Evolutionary conservation across 768 basidiomycete species (phyloP).

Genomic region (Megacollybia marginata): DNA sequence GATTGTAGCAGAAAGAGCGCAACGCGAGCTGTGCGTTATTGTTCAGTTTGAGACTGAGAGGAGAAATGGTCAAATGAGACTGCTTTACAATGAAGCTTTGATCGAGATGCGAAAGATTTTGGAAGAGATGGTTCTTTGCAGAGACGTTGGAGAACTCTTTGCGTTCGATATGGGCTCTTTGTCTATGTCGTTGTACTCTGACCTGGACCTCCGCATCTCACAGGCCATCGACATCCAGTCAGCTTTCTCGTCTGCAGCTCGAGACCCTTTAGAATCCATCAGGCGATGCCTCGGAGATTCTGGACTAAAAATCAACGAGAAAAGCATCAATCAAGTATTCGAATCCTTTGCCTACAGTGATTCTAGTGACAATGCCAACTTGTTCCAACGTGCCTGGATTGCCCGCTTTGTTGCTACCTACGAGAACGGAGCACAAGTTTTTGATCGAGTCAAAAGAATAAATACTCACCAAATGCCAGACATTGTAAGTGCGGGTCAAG

Average conservation of each 20-base stretch:
- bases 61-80: background rate
- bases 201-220: constrained; percentile 33
- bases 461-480: constrained; percentile 31
- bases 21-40: background rate
- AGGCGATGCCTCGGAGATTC: constrained; percentile 30
- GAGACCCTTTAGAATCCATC: constrained; percentile 35
- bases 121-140: constrained; percentile 35
- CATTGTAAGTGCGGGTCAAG: constrained; percentile 20
- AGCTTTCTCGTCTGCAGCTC: constrained; percentile 28
- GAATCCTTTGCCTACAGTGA: constrained; percentile 21
- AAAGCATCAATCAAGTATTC: constrained; percentile 31
- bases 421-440: constrained; percentile 32
- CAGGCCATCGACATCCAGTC: constrained; percentile 56
- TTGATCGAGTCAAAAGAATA: constrained; percentile 35
- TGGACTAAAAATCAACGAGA: constrained; percentile 23
- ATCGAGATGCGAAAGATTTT: background rate
- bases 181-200: constrained; percentile 38
- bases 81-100: background rate
- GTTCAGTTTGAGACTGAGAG: background rate
- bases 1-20: constrained; percentile 27
- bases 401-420: constrained; percentile 37
- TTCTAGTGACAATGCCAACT: constrained; percentile 21
- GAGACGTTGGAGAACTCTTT: constrained; percentile 33
- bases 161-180: constrained; percentile 50
- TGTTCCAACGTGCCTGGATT: constrained; percentile 38